These are phyloP conservation scores for Picochlorum sp. DNA, from an alignment of 139 green algal species.

Conservation along the genomic window DNA sequence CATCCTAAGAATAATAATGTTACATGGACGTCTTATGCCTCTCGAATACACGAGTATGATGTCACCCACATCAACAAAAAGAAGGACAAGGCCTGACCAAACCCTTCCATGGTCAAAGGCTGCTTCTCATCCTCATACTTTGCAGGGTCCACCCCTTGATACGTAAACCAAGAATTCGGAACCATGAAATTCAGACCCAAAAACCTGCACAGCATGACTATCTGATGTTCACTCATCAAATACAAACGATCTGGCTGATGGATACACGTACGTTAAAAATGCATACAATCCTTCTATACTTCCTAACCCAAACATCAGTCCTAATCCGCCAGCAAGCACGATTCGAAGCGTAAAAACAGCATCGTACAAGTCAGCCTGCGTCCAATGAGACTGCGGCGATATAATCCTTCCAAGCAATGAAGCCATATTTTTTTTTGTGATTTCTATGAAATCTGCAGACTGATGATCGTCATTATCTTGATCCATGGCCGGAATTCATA, in stretches of 20 bases:
- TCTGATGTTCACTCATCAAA: slow-evolving; percentile 30
- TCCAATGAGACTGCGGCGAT: slow-evolving; percentile 1
- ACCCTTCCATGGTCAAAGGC: slow-evolving; percentile 17
- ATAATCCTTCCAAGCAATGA: slow-evolving; percentile 5
- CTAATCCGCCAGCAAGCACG: slow-evolving; percentile 8
- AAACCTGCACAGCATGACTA: slow-evolving; percentile 17
- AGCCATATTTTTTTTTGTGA: background rate
- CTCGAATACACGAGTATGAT: slow-evolving; percentile 53
- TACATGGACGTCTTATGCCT: background rate
- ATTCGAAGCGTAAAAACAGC: slow-evolving; percentile 22
- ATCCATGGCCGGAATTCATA: no score
- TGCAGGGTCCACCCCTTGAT: slow-evolving; percentile 22
- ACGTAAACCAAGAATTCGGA: slow-evolving; percentile 21
- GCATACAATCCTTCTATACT: slow-evolving; percentile 11
- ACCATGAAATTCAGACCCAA: slow-evolving; percentile 9
- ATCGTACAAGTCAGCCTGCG: slow-evolving; percentile 17
- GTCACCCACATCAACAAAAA: slow-evolving; percentile 55
- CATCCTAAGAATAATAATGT: slow-evolving; percentile 1
- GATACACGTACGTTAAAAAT: slow-evolving; percentile 22
- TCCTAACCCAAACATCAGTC: slow-evolving; percentile 11
- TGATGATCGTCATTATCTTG: no score
- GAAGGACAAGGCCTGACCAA: slow-evolving; percentile 15
- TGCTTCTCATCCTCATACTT: slow-evolving; percentile 23
- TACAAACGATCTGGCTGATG: slow-evolving; percentile 57
- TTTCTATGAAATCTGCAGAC: background rate